These are phyloP conservation scores for Globisporangium abappressorium DNA, from an alignment of 352 stramenopile species.

Conservation along the genomic window DNA sequence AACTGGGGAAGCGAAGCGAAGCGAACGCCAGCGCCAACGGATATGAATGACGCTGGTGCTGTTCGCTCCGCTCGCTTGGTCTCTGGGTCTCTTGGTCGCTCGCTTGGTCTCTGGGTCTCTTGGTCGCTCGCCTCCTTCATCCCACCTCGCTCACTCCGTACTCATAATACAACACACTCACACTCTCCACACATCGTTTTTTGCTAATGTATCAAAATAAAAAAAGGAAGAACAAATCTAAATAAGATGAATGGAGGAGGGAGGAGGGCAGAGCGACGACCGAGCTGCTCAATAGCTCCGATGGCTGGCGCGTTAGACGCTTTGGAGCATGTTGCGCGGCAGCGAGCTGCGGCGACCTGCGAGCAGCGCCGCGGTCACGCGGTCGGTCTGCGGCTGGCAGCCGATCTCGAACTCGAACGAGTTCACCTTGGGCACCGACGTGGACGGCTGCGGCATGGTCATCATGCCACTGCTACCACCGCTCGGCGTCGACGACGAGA, in stretches of 20 bases:
- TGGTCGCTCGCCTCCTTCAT: background rate
- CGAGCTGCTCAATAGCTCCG: background rate
- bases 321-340: constrained; percentile 29
- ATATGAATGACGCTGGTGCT: background rate
- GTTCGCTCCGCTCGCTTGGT: background rate
- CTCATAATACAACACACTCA: background rate
- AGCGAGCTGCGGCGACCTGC: constrained; percentile 16
- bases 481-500: constrained; percentile 19
- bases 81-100: too few species aligned
- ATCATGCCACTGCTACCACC: constrained; percentile 1
- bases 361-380: constrained; percentile 10
- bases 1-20: background rate
- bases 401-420: constrained; percentile 14
- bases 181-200: background rate
- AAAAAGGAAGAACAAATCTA: constrained; percentile 11
- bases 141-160: background rate
- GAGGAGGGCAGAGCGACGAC: too few species aligned
- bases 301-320: constrained; percentile 11
- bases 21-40: background rate
- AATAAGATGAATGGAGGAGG: background rate
- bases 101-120: too few species aligned
- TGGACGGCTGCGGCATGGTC: constrained; percentile 17
- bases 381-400: constrained; percentile 16
- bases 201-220: constrained; percentile 3
- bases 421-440: constrained; percentile 19